A percentile compares a stretch with the other conserved stretches of the same genome.
phyloP scores from a whole-genome alignment of 495 filamentous ascomycete genomes.

The Aspergillus cristatus region DNA sequence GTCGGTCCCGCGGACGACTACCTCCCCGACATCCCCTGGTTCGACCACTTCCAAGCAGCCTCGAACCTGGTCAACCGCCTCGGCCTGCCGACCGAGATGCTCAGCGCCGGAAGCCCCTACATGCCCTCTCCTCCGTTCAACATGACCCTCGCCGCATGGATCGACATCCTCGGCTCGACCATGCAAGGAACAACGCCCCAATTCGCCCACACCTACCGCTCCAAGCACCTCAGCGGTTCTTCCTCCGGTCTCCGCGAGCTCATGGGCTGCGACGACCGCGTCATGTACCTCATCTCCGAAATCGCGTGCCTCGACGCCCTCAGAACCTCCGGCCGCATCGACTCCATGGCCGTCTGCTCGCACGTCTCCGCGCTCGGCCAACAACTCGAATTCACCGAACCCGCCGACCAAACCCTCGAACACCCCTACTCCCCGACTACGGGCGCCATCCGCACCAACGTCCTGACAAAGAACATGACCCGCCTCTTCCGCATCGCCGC shows the following conservation, averaged over 20 bases:
- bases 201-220: conserved; percentile 86
- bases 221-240: conserved; percentile 69
- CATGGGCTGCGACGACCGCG: conserved; percentile 94
- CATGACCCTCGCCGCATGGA: conserved; percentile 92
- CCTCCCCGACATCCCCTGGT: conserved; percentile 92
- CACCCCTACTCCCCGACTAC: conserved; percentile 40
- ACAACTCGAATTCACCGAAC: conserved; percentile 76
- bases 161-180: conserved; percentile 90
- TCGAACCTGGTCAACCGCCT: conserved; percentile 74
- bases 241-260: conserved; percentile 77
- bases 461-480: conserved; percentile 78
- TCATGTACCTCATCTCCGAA: conserved; percentile 98
- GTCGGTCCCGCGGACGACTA: conserved; percentile 79
- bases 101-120: conserved; percentile 42
- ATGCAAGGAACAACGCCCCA: conserved; percentile 78
- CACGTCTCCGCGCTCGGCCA: conserved; percentile 74
- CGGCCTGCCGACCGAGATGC: conserved; percentile 61
- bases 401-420: conserved; percentile 44
- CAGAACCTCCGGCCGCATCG: conserved; percentile 66
- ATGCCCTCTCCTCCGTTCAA: conserved; percentile 71
- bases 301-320: conserved; percentile 91
- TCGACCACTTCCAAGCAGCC: conserved; percentile 90
- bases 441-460: conserved; percentile 70
- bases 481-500: conserved; percentile 85
- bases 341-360: conserved; percentile 71